These are phyloP conservation scores for Aspergillus cejpii DNA, from an alignment of 2,329 filamentous ascomycete genomes.

Conservation along the genomic window DNA sequence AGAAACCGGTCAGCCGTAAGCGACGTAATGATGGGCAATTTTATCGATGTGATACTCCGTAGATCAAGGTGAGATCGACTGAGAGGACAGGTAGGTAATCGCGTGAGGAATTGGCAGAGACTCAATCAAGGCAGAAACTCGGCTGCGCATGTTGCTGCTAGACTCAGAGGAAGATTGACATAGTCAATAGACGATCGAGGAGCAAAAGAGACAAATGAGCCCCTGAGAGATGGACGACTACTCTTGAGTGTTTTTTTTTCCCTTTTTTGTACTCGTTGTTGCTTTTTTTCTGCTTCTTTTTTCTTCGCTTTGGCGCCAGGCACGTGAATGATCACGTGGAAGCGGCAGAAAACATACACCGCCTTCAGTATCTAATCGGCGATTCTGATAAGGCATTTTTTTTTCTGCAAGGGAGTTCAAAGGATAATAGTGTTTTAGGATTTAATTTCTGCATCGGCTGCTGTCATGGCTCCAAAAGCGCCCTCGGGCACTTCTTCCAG, in stretches of 20 bases:
- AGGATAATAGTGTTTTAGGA: not conserved
- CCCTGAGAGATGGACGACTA: not conserved
- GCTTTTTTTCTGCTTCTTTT: not conserved
- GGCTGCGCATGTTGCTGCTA: constrained; percentile 13
- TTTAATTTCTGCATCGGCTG: constrained; percentile 1
- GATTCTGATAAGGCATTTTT: constrained; percentile 23
- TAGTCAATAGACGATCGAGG: not conserved
- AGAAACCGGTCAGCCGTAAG: constrained; percentile 14
- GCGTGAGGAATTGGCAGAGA: constrained; percentile 4
- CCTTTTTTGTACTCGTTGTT: no score
- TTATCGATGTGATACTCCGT: constrained; percentile 1
- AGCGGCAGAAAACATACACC: constrained; percentile 21
- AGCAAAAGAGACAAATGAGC: not conserved
- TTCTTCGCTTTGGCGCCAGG: constrained; percentile 8
- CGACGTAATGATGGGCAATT: constrained; percentile 34
- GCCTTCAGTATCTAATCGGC: constrained; percentile 29
- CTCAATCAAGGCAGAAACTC: constrained; percentile 12
- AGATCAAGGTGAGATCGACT: constrained; percentile 1
- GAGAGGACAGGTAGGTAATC: constrained; percentile 4
- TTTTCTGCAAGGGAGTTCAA: constrained; percentile 13
- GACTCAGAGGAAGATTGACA: constrained; percentile 9
- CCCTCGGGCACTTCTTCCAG: constrained; percentile 42
- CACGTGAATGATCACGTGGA: constrained; percentile 15
- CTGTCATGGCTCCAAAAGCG: constrained; percentile 39
- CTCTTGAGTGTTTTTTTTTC: not conserved